Base-by-base conservation (phyloP, 2,329 filamentous ascomycete genomes). In the Anthostomella pinea region DNA sequence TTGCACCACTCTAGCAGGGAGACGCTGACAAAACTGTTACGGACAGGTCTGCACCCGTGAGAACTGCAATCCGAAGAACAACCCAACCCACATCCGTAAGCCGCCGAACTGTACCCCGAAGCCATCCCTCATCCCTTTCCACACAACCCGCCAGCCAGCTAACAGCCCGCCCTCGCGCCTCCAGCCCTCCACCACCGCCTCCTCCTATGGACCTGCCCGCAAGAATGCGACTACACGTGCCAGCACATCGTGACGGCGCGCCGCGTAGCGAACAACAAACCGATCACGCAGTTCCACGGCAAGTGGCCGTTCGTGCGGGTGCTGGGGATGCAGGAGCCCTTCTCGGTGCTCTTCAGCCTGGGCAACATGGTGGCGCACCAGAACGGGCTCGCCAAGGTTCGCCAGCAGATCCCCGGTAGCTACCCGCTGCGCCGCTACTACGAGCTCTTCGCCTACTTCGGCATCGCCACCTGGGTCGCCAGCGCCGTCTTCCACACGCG, bases 261-360 rank as follows among this genome's bases (percentile, higher is more conserved):
- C 40, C 87, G 91, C 46, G 66, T 89, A 48, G 69, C 77, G 17
- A 70, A 76, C 45, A 75, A 79, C 42, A 77, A 79, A 19, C 76
- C 81, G 8, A 65, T 96, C 32, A 83, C 91, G 38, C 93, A 98
- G 67, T 98, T 90, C 72, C 89, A 98, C 69, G 93, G 93, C 20
- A 98, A 98, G 76, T 98, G 93, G 93, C 93, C 93, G 24, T 98
- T 98, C 68, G 73, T 83, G 63, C 86, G 93, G 49, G 76, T 96
- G 57, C 66, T 94, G 35, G 93, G 93, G 62, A 85, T 95, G 70
- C 93, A 98, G 68, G 93, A 98, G 68, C 89, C 91, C 41, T 88
- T 90, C 62, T 89, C 83, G 33, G 91, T 97, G 50, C 71, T 96
- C 57, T 98, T 96, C 73, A 95, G 87, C 48, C 73, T 95, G 33